Evolutionary conservation across 1,284 basidiomycete species (phyloP).

Genomic region (Psilocybe mexicana): DNA sequence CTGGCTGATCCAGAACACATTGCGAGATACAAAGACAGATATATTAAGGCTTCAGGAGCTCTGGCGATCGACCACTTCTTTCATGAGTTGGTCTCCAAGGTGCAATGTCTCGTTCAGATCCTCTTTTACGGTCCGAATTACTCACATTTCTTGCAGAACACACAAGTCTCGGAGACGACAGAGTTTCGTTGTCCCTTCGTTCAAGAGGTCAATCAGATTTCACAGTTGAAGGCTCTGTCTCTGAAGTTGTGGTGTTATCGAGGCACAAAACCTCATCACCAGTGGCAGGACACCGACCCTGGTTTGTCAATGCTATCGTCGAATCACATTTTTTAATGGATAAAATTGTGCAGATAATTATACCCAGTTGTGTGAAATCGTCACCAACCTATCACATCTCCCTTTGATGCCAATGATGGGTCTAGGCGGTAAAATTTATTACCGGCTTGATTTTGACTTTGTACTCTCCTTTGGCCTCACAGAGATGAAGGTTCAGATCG

Average conservation of each 20-base stretch:
- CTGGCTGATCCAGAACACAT: background rate
- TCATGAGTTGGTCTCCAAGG: background rate
- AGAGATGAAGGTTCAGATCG: constrained; percentile 29
- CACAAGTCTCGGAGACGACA: constrained; percentile 33
- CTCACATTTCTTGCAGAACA: constrained; percentile 22
- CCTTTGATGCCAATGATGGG: constrained; percentile 2
- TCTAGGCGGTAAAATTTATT: constrained; percentile 23
- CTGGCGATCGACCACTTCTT: background rate
- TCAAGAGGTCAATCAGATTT: constrained; percentile 7
- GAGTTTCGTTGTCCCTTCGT: constrained; percentile 27
- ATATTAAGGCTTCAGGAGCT: background rate
- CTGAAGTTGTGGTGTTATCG: constrained; percentile 36
- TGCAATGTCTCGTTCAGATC: background rate
- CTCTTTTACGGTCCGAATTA: background rate
- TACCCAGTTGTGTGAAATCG: constrained; percentile 40
- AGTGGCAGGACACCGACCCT: constrained; percentile 46
- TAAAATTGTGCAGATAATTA: background rate
- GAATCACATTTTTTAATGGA: too few relatives aligned
- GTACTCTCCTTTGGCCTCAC: constrained; percentile 31
- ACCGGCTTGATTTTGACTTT: constrained; percentile 30
- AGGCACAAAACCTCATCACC: constrained; percentile 36
- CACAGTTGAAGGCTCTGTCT: constrained; percentile 4
- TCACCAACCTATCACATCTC: constrained; percentile 12
- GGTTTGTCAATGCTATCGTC: constrained; percentile 26
- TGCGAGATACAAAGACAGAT: background rate